Evolutionary conservation across 2,329 filamentous ascomycete genomes (phyloP), one percentile per base, ranked within the genome.

Genomic region (Laburnicola sp.): DNA sequence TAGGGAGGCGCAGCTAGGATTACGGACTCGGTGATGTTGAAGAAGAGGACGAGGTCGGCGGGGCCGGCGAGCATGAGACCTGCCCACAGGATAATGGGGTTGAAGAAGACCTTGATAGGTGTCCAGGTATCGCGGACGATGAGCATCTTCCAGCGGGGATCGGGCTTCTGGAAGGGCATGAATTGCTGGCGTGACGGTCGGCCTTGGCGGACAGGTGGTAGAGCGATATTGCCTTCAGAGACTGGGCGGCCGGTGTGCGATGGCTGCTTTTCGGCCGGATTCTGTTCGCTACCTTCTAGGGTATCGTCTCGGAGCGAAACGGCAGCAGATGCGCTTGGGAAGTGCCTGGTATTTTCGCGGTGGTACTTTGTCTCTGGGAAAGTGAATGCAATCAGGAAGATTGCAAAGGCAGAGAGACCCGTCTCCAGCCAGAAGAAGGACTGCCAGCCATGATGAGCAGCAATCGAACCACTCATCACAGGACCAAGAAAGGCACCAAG

Each of bases 1-100:
- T 81, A 81, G 0, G 78, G 76, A 7, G 76, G 74, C 2, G 73
- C 69, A 4, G 64, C 70, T 49, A 82, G 75, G 1, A 78, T 69
- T 10, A 75, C 72, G 1, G 78, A 78, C 56, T 81, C 75, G 7
- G 76, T 80, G n/a, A 81, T 68, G 62, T 80, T 80, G 58, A 78
- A 78, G 46, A 76, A 74, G 3, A 82, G 74, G 11, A 80, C 69
- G 2, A 76, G 62, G 39, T 77, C 74, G 3, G 67, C 67, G n/a
- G 67, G 67, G 4, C 66, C 67, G 2, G 67, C 67, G 40, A 70
- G 62, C 67, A 70, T 70, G 28, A 70, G 54, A 1, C 65, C 66
- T 1, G 67, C 65, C 67, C 67, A 70, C 6, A 69, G 44, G 63
- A 77, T 72, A 55, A 78, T 77, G 4, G 75, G 76, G 57, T 76